Evolutionary conservation across 805 yeast species (phyloP), one percentile per base, ranked within the genome.

Genomic region (Candida orba): DNA sequence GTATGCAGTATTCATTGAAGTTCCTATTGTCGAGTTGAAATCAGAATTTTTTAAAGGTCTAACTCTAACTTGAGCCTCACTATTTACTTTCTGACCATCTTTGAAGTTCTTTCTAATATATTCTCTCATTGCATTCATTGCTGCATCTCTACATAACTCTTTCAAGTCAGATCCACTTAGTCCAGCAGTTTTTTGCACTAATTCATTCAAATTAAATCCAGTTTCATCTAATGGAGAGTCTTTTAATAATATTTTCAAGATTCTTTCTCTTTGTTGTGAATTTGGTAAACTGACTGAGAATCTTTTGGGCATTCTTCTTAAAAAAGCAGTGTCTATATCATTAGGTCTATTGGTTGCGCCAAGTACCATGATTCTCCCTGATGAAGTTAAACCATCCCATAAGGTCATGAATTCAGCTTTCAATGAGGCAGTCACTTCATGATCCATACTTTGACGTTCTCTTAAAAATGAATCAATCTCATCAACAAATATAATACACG

Each of bases 341-440:
- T 76, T 75, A 35, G 93, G 89, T 51, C 99, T 72, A 61, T 91
- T 91, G 1, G 99, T 91, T 9, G 98, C 98, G 3, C 98, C 99
- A 54, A 91, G 74, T 2, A 91, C 88, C 68, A 91, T 67, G 5
- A 93, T 76, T 38, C 95, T 72, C 2, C 95, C 95, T 46, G 81
- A 77, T 9, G 84, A 74, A 8, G 76, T 65, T 29, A 91, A 68
- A 0, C 99, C 99, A 62, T 91, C 99, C 98, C 98, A 91, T 40
- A 91, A 67, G 0, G 96, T 88, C 97, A 91, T 91, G 58, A 91
- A 93, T 63, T 91, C 98, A 1, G 98, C 96, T 64, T 91, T 91
- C 49, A 91, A 69, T 75, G 84, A 82, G 1, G 96, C 87, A 27
- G 96, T 89, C n/a, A 87, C 89, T 64, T 91, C 99, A 65, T 91